Percentiles rank a stretch among this genome's conserved stretches.
These are phyloP conservation scores for Nemania sp. DNA, from an alignment of 2,329 filamentous ascomycete species.

Conservation along the genomic window DNA sequence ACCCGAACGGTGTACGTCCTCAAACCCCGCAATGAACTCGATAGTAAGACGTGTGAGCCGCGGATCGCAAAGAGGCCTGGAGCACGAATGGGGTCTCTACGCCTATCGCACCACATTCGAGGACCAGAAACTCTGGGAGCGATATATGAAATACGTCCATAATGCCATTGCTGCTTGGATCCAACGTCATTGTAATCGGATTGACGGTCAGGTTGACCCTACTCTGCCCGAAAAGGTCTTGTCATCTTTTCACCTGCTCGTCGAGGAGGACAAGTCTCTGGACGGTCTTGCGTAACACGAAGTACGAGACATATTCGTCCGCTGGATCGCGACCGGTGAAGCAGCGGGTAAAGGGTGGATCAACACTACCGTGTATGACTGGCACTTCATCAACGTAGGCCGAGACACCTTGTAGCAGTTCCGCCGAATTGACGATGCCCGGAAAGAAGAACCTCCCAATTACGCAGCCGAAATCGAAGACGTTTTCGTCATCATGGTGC, in stretches of 20 bases:
- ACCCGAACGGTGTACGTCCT: background rate
- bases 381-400: constrained; percentile 1
- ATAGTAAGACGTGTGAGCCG: background rate
- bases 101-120: background rate
- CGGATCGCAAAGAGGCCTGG: background rate
- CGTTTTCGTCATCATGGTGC: background rate
- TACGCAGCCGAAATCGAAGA: background rate
- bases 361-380: background rate
- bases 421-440: background rate
- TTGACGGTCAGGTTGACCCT: background rate
- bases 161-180: background rate
- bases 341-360: background rate
- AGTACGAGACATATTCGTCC: background rate
- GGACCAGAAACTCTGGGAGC: background rate
- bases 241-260: background rate
- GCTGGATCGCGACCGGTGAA: background rate
- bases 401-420: background rate
- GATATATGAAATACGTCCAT: background rate
- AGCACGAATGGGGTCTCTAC: background rate
- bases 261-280: background rate
- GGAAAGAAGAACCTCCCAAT: background rate
- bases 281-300: background rate
- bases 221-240: background rate
- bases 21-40: background rate
- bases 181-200: background rate